Evolutionary conservation across 179 eudicot genomes (phyloP).

Genomic region (Silene vulgaris): DNA sequence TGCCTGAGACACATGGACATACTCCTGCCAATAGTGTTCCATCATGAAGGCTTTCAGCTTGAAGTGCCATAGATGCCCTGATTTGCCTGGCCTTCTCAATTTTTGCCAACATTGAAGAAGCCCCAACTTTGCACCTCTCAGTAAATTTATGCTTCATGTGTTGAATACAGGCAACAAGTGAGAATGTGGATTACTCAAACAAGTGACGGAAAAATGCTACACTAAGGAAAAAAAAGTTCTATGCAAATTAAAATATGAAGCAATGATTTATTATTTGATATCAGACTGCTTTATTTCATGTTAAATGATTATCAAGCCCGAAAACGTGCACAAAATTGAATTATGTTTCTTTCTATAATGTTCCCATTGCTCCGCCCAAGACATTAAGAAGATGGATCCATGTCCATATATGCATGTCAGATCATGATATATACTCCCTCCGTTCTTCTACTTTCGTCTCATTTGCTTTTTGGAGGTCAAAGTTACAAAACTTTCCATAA

Average conservation of each 20-base stretch:
- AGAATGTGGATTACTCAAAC: background rate
- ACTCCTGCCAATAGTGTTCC: constrained; percentile 55
- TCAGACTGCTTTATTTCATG: background rate
- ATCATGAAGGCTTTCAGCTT: constrained; percentile 51
- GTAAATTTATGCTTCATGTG: constrained; percentile 79
- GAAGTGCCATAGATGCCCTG: constrained; percentile 64
- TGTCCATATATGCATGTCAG: background rate
- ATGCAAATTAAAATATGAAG: background rate
- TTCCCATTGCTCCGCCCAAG: background rate
- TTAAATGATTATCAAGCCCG: background rate
- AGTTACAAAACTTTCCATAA: too few relatives aligned
- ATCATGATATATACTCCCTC: background rate
- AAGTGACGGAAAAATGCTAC: background rate
- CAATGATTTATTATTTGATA: background rate
- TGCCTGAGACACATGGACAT: constrained; percentile 23
- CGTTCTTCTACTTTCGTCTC: too few relatives aligned
- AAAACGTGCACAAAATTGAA: background rate
- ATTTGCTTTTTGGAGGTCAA: too few relatives aligned
- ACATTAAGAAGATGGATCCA: background rate
- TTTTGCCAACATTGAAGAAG: constrained; percentile 73
- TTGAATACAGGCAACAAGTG: constrained; percentile 14
- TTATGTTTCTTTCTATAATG: background rate
- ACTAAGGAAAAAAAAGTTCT: background rate
- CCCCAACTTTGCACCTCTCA: constrained; percentile 81
- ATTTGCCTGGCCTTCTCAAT: constrained; percentile 78